Percentiles rank a stretch among this genome's conserved stretches.
Conservation (phyloP, 768 basidiomycete genomes). For the Tylopilus rubrobrunneus region DNA sequence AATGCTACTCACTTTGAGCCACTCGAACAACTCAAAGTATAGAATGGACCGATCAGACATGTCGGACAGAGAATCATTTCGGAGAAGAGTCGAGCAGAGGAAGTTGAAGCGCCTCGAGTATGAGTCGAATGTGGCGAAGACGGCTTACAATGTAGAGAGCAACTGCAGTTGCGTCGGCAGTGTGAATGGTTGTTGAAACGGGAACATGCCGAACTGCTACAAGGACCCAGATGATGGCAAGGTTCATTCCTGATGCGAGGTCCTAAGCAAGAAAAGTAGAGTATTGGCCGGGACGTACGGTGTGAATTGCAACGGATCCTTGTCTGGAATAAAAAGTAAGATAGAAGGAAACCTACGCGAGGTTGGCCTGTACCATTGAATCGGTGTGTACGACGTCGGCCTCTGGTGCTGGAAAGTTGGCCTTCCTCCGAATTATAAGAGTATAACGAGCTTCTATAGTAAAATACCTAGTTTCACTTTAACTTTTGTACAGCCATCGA, state of each 20-base stretch:
- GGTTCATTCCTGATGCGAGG: conserved; percentile 39
- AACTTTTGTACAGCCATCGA: not conserved
- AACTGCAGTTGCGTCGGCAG: conserved; percentile 56
- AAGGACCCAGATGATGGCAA: conserved; percentile 57
- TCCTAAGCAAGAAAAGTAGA: not conserved
- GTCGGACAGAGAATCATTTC: conserved; percentile 90
- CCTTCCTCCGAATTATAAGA: not conserved
- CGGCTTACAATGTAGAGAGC: conserved; percentile 45
- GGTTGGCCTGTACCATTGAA: conserved; percentile 20
- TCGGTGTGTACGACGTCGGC: conserved; percentile 3
- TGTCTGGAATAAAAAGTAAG: conserved; percentile 19
- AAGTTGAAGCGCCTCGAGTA: conserved; percentile 75
- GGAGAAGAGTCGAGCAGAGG: conserved; percentile 77
- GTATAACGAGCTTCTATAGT: conserved; percentile 17
- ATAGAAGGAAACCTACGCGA: not conserved
- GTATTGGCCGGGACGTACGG: conserved; percentile 18
- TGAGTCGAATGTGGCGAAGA: not conserved
- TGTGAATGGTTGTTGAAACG: conserved; percentile 50
- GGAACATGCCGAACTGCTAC: conserved; percentile 41
- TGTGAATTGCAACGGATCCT: conserved; percentile 13
- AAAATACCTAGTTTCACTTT: conserved; percentile 19
- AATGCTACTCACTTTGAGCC: conserved; percentile 69
- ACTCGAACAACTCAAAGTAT: conserved; percentile 87
- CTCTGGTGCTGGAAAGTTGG: conserved; percentile 2
- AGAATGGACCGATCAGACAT: conserved; percentile 86